Evolutionary conservation across 192 early-diverging fungal genomes (phyloP), one percentile per base, ranked within the genome.

Genomic region (Podila epigama): DNA sequence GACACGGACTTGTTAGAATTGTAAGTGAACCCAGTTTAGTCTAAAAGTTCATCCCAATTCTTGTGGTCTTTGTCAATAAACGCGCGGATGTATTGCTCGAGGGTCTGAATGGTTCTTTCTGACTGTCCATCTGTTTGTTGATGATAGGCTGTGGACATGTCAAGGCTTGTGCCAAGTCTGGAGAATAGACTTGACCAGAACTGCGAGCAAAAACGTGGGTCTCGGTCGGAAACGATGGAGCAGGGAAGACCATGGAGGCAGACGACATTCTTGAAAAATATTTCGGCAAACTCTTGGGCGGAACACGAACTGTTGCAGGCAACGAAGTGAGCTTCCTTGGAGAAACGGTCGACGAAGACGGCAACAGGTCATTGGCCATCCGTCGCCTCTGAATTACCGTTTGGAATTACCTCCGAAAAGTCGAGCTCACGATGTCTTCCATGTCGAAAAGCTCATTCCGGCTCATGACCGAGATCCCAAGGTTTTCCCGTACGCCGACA

Each of bases 91-190:
- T 75, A 61, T 6, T 75, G 68, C 44, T 87, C 71, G 0, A 87
- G 33, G 0, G 51, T 80, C 13, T 63, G 62, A 56, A 85, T 87
- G 0, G 60, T 69, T 20, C 60, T 5, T 61, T 87, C 83, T 0
- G 78, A 69, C 20, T 86, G 85, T 8, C 85, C 78, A 37, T 83
- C 75, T 0, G 72, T 80, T 51, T 86, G 81, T 12, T 69, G 81
- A 57, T 86, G 78, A 16, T 48, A 51, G 4, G 81, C 81, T 0
- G 81, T 85, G 0, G 83, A 73, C 60, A 84, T 62, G 25, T 62
- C 37, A 5, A 68, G 42, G 8, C 75, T 48, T 2, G 82, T 81
- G 0, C 63, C 61, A 0, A 88, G 50, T 3, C 60, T 10, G 4
- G 20, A 1, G 15, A 67, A 65, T 11, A 88, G 22, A 0, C 13